Conservation (phyloP, 2,329 filamentous ascomycete genomes). For the Dactylella cylindrospora region DNA sequence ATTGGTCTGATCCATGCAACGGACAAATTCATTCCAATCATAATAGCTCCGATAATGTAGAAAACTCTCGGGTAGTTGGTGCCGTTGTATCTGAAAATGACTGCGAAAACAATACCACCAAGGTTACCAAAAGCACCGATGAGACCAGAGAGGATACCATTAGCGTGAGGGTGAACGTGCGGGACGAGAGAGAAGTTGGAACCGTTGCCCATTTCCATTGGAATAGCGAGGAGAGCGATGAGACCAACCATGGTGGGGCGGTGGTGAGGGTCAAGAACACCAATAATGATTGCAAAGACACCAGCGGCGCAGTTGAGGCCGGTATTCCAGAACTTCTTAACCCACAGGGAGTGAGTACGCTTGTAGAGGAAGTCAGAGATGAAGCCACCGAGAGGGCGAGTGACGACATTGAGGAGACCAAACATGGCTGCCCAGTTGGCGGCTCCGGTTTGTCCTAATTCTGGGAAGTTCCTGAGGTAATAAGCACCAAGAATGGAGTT, state of each 20-base stretch:
- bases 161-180: constrained; percentile 79
- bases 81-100: constrained; percentile 76
- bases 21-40: constrained; percentile 67
- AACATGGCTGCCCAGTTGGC: constrained; percentile 63
- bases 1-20: constrained; percentile 66
- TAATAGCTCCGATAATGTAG: constrained; percentile 80
- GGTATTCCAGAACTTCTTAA: constrained; percentile 66
- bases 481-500: constrained; percentile 63
- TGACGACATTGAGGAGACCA: constrained; percentile 58
- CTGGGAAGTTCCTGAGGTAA: constrained; percentile 63
- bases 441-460: constrained; percentile 60
- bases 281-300: constrained; percentile 64
- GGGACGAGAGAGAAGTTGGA: constrained; percentile 84
- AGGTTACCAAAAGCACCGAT: constrained; percentile 80
- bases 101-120: constrained; percentile 79
- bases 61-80: constrained; percentile 69
- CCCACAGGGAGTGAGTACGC: constrained; percentile 59
- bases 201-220: constrained; percentile 81
- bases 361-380: constrained; percentile 61
- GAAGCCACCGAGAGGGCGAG: constrained; percentile 57
- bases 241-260: constrained; percentile 72
- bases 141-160: constrained; percentile 73
- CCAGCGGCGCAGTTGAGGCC: constrained; percentile 61
- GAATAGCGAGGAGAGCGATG: constrained; percentile 74
- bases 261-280: constrained; percentile 63